A percentile compares a stretch with the other conserved stretches of the same genome.
Evolutionary conservation across 768 basidiomycete genomes (phyloP).

Genomic region (Guyanaporus albipodus): DNA sequence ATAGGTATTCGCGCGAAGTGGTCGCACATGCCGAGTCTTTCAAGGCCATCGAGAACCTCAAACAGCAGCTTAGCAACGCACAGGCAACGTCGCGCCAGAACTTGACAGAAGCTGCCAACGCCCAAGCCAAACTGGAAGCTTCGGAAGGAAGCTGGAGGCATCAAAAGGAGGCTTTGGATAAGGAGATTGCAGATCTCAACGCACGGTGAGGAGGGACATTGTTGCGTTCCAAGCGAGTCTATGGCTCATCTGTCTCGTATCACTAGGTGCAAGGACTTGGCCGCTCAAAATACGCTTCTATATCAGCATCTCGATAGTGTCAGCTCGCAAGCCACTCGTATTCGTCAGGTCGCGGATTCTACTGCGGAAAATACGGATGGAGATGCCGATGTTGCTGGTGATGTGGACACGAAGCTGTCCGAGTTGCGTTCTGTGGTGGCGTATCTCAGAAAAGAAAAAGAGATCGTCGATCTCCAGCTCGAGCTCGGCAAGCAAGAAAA

Average conservation of each 20-base stretch:
- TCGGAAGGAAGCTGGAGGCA: slow-evolving; percentile 80
- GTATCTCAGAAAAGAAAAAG: slow-evolving; percentile 86
- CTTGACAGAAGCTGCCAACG: slow-evolving; percentile 63
- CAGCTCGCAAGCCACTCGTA: slow-evolving; percentile 77
- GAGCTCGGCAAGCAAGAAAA: slow-evolving; percentile 79
- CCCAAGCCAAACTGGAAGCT: slow-evolving; percentile 62
- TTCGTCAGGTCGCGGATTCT: slow-evolving; percentile 64
- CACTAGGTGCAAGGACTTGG: slow-evolving; percentile 68
- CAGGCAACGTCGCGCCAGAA: slow-evolving; percentile 57
- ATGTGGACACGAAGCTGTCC: slow-evolving; percentile 59
- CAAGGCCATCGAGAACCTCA: slow-evolving; percentile 62
- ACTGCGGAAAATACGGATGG: slow-evolving; percentile 36
- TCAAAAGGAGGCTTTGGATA: slow-evolving; percentile 73
- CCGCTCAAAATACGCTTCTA: slow-evolving; percentile 69
- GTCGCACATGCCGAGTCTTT: slow-evolving; percentile 82
- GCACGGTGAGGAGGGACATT: slow-evolving; percentile 52
- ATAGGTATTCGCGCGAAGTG: slow-evolving; percentile 77
- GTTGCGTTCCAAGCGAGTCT: neutral
- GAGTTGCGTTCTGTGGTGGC: slow-evolving; percentile 76
- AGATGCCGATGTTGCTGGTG: slow-evolving; percentile 46
- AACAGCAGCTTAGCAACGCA: slow-evolving; percentile 52
- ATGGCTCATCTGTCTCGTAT: neutral
- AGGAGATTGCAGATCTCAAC: slow-evolving; percentile 71
- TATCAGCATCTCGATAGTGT: slow-evolving; percentile 85
- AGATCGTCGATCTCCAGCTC: slow-evolving; percentile 84